Conservation (phyloP, 106 monocot genomes). For the Amphibolis antarctica region DNA sequence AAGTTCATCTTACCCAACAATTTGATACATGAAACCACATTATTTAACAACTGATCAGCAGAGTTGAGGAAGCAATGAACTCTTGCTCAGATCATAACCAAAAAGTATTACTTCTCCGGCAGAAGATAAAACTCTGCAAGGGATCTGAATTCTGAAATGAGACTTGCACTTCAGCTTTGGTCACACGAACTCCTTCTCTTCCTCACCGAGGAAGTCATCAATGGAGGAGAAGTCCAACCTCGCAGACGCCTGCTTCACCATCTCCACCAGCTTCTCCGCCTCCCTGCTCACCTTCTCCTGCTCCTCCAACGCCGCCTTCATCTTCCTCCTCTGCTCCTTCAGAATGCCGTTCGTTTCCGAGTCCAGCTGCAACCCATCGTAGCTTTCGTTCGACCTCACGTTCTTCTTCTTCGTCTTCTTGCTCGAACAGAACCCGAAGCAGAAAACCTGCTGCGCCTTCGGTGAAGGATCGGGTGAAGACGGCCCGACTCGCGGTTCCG, state of each 20-base stretch:
- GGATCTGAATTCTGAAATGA: too few species aligned
- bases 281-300: constrained; percentile 12
- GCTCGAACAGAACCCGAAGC: constrained; percentile 3
- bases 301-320: constrained; percentile 12
- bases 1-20: too few species aligned
- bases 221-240: constrained; percentile 4
- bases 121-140: too few species aligned
- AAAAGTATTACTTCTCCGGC: too few species aligned
- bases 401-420: background rate
- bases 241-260: constrained; percentile 8
- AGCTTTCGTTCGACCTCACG: background rate
- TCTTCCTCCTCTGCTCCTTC: constrained; percentile 9
- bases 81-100: too few species aligned
- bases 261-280: constrained; percentile 11
- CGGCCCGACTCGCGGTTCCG: background rate
- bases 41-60: too few species aligned
- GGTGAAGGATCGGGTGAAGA: background rate
- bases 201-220: constrained; percentile 1
- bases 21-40: too few species aligned
- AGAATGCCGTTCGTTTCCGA: background rate
- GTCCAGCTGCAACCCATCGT: background rate
- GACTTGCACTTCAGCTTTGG: too few species aligned
- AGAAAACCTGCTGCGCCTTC: background rate
- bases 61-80: too few species aligned
- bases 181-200: constrained; percentile 1